Percentiles rank a stretch among this genome's conserved stretches.
Evolutionary conservation across 2,329 filamentous ascomycete species (phyloP).

Genomic region (Niveomyces coronatus): DNA sequence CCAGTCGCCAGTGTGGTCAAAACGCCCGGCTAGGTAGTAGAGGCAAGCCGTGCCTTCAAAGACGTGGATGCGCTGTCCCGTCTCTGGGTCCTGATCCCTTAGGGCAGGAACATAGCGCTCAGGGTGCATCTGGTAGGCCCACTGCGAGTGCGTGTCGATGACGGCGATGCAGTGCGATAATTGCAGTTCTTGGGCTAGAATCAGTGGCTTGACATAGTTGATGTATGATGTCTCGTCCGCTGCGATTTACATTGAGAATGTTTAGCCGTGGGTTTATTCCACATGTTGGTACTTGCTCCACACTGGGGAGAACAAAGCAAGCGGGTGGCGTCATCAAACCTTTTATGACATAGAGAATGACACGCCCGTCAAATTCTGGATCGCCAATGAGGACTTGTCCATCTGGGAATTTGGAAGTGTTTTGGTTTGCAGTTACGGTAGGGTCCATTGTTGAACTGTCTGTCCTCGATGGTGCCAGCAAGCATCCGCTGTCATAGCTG

Average conservation of each 20-base stretch:
- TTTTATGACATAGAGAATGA: constrained; percentile 20
- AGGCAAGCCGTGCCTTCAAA: constrained; percentile 29
- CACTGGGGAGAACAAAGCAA: neutral
- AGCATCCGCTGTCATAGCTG: neutral
- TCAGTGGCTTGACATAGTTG: constrained; percentile 30
- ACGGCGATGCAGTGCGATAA: constrained; percentile 21
- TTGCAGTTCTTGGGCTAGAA: constrained; percentile 24
- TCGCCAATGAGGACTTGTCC: constrained; percentile 10
- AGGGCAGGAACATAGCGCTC: constrained; percentile 25
- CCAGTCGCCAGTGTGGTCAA: constrained; percentile 25
- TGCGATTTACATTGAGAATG: too few relatives aligned
- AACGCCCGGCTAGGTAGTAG: constrained; percentile 24
- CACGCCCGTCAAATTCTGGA: constrained; percentile 15
- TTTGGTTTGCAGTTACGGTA: neutral
- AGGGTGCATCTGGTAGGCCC: constrained; percentile 24
- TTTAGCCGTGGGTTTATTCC: too few relatives aligned
- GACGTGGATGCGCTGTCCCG: constrained; percentile 19
- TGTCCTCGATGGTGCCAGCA: neutral
- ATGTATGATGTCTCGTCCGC: constrained; percentile 25
- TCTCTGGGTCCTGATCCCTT: constrained; percentile 20
- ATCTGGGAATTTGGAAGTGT: neutral
- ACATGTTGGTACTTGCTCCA: neutral
- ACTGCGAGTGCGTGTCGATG: constrained; percentile 23
- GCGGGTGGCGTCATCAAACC: constrained; percentile 10
- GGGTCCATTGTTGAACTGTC: neutral